These are phyloP conservation scores for Brassica incana DNA, from an alignment of 345 rosid genomes.

Conservation along the genomic window DNA sequence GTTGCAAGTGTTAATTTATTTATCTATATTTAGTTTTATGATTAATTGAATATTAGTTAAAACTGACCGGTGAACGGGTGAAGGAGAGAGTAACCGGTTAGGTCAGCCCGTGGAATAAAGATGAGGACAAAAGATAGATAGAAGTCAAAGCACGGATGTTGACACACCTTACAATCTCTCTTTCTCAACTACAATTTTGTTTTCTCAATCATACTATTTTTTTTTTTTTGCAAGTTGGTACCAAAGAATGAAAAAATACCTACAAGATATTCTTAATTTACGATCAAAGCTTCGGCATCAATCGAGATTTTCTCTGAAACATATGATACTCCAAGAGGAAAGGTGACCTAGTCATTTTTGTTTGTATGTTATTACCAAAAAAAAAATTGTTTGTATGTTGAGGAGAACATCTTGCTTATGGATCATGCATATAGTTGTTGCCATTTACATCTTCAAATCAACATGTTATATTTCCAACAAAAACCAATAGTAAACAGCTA, in stretches of 20 bases:
- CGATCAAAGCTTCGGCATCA: constrained; percentile 12
- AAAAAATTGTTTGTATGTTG: constrained; percentile 5
- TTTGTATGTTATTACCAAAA: constrained; percentile 3
- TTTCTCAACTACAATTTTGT: constrained; percentile 37
- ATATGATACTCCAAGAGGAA: constrained; percentile 28
- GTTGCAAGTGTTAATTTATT: neutral
- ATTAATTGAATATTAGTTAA: constrained; percentile 14
- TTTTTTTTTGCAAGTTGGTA: constrained; percentile 20
- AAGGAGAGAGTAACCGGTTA: constrained; percentile 31
- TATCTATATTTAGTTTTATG: neutral
- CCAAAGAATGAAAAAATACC: constrained; percentile 16
- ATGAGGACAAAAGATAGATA: constrained; percentile 29
- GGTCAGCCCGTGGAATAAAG: constrained; percentile 33
- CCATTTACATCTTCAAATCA: constrained; percentile 3
- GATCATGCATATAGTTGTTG: neutral
- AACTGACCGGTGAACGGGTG: constrained; percentile 32
- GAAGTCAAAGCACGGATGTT: constrained; percentile 43
- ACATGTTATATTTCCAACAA: constrained; percentile 3
- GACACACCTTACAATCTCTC: constrained; percentile 38
- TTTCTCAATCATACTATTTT: neutral
- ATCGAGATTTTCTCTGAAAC: constrained; percentile 3
- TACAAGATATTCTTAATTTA: constrained; percentile 16
- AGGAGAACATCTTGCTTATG: neutral
- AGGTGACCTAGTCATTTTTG: neutral
- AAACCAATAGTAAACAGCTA: neutral